Evolutionary conservation across 2,329 filamentous ascomycete genomes (phyloP), one percentile per base, ranked within the genome.

Genomic region (Cladosporium phlei): DNA sequence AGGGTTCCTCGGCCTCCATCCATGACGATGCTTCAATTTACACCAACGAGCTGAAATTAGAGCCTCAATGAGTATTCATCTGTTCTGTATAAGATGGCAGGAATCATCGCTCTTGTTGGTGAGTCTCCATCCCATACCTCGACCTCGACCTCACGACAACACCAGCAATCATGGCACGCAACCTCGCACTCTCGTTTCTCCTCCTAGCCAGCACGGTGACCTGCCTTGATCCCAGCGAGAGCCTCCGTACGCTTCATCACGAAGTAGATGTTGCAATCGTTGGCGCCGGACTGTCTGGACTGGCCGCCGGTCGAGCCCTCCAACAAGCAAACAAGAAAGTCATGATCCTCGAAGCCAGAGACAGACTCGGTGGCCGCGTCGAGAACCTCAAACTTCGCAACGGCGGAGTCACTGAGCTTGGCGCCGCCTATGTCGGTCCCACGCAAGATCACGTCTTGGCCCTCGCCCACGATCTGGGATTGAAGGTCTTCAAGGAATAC

Each of bases 271-370:
- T 54, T n/a, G 46, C 52, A 1, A 34, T 58, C 4, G 37, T 58
- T n/a, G 57, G 56, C 9, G 60, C 58, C 7, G 60, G 60, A 4
- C 52, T 62, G n/a, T 52, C 53, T 22, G 59, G 59, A 11, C 51
- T 62, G 3, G 37, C 48, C 19, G 54, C 59, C 9, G 59, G 58
- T n/a, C 33, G 48, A 24, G 46, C 46, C 30, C 25, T 59, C 12
- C 29, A 46, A n/a, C 46, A 55, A 6, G 52, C 52, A n/a, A 54
- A 56, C 3, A 50, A 52, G 1, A 52, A 45, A 1, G 46, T 60
- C 19, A 12, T 50, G 5, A 43, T 62, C 9, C 47, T 63, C 20
- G 58, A 62, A 53, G 60, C 59, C 3, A 46, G 60, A 12, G 57
- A 59, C 33, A 46, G 58, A 12, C 55, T 63, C 1, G 59, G 59